Evolutionary conservation across 768 basidiomycete species (phyloP).

Genomic region (Tylopilus sp.): DNA sequence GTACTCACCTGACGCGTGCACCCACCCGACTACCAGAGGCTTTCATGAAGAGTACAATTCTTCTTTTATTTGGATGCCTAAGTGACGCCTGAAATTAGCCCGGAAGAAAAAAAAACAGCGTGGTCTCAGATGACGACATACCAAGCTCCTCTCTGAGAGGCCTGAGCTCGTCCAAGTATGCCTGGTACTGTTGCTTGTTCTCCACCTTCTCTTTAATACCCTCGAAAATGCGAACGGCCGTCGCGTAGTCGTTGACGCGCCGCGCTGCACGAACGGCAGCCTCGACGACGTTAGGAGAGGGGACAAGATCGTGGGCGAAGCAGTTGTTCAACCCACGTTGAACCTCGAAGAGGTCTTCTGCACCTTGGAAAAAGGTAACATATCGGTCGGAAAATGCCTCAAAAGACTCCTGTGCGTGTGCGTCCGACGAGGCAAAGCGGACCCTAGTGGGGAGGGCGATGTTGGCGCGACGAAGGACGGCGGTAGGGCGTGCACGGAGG

Average conservation of each 20-base stretch:
- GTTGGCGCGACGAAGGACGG: slow-evolving; percentile 38
- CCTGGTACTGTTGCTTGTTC: slow-evolving; percentile 92
- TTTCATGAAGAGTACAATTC: slow-evolving; percentile 54
- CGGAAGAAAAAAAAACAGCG: background rate
- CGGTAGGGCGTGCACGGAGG: slow-evolving; percentile 58
- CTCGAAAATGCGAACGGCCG: slow-evolving; percentile 94
- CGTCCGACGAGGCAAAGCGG: slow-evolving; percentile 43
- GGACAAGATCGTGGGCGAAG: slow-evolving; percentile 97
- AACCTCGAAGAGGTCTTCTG: slow-evolving; percentile 96
- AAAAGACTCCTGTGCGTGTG: slow-evolving; percentile 86
- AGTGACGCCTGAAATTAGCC: background rate
- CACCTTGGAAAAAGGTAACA: slow-evolving; percentile 87
- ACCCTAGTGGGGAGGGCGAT: slow-evolving; percentile 38
- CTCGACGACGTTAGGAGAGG: slow-evolving; percentile 78
- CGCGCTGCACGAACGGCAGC: slow-evolving; percentile 84
- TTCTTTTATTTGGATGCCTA: slow-evolving; percentile 61
- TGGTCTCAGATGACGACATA: slow-evolving; percentile 32
- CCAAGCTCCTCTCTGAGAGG: slow-evolving; percentile 89
- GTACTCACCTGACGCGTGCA: slow-evolving; percentile 18
- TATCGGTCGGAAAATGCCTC: slow-evolving; percentile 94
- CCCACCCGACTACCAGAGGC: slow-evolving; percentile 6
- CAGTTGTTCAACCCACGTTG: slow-evolving; percentile 99
- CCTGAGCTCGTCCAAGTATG: slow-evolving; percentile 89
- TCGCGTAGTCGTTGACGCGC: slow-evolving; percentile 95
- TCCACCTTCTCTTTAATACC: slow-evolving; percentile 97